Evolutionary conservation across 352 stramenopile genomes (phyloP).

Genomic region (Pythium coloratum): DNA sequence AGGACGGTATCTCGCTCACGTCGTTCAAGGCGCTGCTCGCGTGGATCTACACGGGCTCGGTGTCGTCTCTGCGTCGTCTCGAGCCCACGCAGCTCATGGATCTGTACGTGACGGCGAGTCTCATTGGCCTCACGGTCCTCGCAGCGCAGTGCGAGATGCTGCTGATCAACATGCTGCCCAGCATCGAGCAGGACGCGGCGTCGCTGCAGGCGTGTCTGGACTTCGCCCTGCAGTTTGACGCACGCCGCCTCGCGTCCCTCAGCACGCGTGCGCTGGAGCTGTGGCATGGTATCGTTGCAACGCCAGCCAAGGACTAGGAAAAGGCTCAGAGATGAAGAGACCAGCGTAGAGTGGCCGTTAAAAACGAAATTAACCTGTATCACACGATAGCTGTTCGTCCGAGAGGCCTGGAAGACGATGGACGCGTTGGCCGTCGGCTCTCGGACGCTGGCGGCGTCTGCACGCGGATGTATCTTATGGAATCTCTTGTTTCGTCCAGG

Average conservation of each 20-base stretch:
- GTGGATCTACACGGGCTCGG: slow-evolving; percentile 77
- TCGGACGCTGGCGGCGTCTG: neutral
- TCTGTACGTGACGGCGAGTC: slow-evolving; percentile 62
- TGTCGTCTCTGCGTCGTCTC: slow-evolving; percentile 38
- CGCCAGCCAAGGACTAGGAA: neutral
- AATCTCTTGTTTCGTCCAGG: neutral
- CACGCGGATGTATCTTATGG: neutral
- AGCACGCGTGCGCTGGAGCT: slow-evolving; percentile 30
- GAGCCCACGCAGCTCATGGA: slow-evolving; percentile 72
- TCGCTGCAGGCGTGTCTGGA: slow-evolving; percentile 61
- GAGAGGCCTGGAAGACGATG: neutral
- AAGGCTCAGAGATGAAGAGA: neutral
- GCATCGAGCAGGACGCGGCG: slow-evolving; percentile 40
- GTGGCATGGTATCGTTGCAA: slow-evolving; percentile 11
- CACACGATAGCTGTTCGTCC: slow-evolving; percentile 1
- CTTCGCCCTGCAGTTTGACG: slow-evolving; percentile 65
- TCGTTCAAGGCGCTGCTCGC: slow-evolving; percentile 62
- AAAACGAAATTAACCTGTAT: neutral
- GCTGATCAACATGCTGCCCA: slow-evolving; percentile 49
- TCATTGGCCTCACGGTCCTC: slow-evolving; percentile 54
- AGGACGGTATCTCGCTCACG: slow-evolving; percentile 62
- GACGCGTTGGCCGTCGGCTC: neutral
- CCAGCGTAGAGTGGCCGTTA: neutral
- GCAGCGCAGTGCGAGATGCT: slow-evolving; percentile 63
- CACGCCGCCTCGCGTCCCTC: slow-evolving; percentile 45